Evolutionary conservation across 1,284 basidiomycete species (phyloP), one percentile per base, ranked within the genome.

Genomic region (Pyrrhoderma noxium): DNA sequence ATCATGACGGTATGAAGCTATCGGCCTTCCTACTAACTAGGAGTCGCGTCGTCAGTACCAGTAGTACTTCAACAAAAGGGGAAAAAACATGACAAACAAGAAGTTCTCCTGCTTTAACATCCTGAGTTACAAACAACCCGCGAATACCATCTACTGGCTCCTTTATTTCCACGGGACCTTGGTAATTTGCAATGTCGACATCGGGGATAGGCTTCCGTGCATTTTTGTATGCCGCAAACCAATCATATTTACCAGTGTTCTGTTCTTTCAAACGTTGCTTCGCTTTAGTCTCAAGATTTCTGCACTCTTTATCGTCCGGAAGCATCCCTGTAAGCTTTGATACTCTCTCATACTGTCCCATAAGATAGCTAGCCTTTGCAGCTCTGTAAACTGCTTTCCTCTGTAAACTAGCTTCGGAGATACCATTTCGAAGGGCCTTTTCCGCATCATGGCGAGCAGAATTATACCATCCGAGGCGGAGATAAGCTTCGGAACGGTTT

Each of bases 381-480:
- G 48, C 42, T n/a, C 53, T 27, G 21, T 46, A 45, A 4, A 54
- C 19, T 14, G 53, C 53, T 34, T 54, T 54, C 9, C 42, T 25
- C 8, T 18, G 2, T 3, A 51, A 38, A 38, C 3, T 3, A 14
- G 5, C 13, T 8, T 50, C 48, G 21, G 34, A 4, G 13, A 19
- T 25, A 8, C 36, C 44, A 5, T 16, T 11, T 3, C 23, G n/a
- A 9, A 50, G 19, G 13, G 36, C 49, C 2, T 8, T 13, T 34
- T 54, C 36, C 19, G 53, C 53, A 47, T 54, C 53, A 36, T 9
- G 14, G 1, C 50, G 35, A 27, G 53, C 53, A 21, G 53, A 45
- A 13, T 37, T 51, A 22, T 27, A 46, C 43, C 49, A 54, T 8
- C 44, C 53, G 11, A 54, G 36, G 3, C 49, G 53, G 13, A 54